phyloP scores from a whole-genome alignment of 2,329 filamentous ascomycete genomes.

The Plectosphaerella sp. region DNA sequence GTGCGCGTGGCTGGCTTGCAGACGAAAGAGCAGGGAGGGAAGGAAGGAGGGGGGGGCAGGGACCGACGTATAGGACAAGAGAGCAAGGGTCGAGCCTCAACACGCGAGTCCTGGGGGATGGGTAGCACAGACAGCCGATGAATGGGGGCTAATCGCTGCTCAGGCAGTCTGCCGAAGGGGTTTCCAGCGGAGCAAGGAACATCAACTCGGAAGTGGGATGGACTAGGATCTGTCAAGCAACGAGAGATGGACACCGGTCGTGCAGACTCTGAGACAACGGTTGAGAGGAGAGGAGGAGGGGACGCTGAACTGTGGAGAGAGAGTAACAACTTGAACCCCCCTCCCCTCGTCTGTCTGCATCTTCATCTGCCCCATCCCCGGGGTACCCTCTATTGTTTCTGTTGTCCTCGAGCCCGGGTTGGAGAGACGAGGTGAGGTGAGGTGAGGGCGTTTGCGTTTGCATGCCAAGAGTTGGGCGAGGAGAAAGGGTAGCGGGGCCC shows the following conservation, averaged over 20 bases:
- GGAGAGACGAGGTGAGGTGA: slow-evolving; percentile 3
- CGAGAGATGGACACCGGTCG: slow-evolving; percentile 24
- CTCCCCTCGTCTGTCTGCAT: not conserved
- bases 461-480: not conserved
- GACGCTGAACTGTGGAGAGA: slow-evolving; percentile 29
- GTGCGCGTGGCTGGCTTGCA: slow-evolving; percentile 16
- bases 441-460: slow-evolving; percentile 10
- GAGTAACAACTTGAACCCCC: slow-evolving; percentile 20
- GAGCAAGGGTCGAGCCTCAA: slow-evolving; percentile 16
- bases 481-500: too few relatives aligned
- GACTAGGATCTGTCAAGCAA: slow-evolving; percentile 9
- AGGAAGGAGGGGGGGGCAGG: slow-evolving; percentile 1
- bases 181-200: slow-evolving; percentile 12
- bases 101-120: slow-evolving; percentile 6
- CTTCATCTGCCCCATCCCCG: too few relatives aligned
- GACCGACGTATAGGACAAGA: slow-evolving; percentile 24
- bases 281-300: too few relatives aligned
- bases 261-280: slow-evolving; percentile 40
- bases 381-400: slow-evolving; percentile 6
- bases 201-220: slow-evolving; percentile 15
- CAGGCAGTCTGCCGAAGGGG: slow-evolving; percentile 6
- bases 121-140: slow-evolving; percentile 11
- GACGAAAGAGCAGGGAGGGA: too few relatives aligned
- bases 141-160: slow-evolving; percentile 5
- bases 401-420: slow-evolving; percentile 9